Conservation (phyloP, 2,329 filamentous ascomycete genomes). For the Sporothrix pseudoabietina region DNA sequence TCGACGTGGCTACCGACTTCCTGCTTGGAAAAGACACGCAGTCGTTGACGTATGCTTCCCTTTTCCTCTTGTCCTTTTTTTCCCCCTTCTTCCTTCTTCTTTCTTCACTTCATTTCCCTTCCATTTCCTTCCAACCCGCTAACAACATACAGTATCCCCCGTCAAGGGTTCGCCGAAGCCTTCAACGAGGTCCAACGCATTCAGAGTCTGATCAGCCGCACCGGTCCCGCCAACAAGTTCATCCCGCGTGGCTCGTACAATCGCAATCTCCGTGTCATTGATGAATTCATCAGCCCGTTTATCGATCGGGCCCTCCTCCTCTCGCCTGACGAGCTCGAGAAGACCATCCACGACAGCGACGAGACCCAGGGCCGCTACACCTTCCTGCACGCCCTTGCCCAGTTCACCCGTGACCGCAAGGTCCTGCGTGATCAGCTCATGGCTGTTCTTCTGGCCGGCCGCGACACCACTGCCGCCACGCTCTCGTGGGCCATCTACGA, state of each 20-base stretch:
- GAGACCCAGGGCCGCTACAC: constrained; percentile 57
- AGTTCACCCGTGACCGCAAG: constrained; percentile 71
- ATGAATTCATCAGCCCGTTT: constrained; percentile 75
- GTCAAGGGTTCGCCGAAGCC: constrained; percentile 72
- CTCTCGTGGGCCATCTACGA: constrained; percentile 84
- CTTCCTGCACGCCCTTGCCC: constrained; percentile 82
- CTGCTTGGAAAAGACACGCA: constrained; percentile 75
- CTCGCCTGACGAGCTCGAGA: constrained; percentile 70
- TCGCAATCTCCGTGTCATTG: constrained; percentile 65
- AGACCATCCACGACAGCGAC: constrained; percentile 68
- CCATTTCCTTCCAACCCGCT: neutral
- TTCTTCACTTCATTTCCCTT: too few species aligned
- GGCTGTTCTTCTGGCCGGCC: constrained; percentile 78
- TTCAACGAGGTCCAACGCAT: constrained; percentile 78
- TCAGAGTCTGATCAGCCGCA: constrained; percentile 67
- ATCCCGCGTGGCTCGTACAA: constrained; percentile 68
- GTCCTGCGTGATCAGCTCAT: constrained; percentile 84
- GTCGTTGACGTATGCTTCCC: constrained; percentile 52
- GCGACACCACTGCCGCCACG: constrained; percentile 83
- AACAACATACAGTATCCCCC: constrained; percentile 50
- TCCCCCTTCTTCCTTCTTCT: too few species aligned
- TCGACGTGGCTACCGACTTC: constrained; percentile 87
- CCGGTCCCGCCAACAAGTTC: constrained; percentile 63
- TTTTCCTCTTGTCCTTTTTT: neutral
- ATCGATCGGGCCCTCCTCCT: constrained; percentile 74